Percentiles rank a stretch among this genome's conserved stretches.
Evolutionary conservation across 2,329 filamentous ascomycete species (phyloP).

Genomic region (Aureobasidium sp.): DNA sequence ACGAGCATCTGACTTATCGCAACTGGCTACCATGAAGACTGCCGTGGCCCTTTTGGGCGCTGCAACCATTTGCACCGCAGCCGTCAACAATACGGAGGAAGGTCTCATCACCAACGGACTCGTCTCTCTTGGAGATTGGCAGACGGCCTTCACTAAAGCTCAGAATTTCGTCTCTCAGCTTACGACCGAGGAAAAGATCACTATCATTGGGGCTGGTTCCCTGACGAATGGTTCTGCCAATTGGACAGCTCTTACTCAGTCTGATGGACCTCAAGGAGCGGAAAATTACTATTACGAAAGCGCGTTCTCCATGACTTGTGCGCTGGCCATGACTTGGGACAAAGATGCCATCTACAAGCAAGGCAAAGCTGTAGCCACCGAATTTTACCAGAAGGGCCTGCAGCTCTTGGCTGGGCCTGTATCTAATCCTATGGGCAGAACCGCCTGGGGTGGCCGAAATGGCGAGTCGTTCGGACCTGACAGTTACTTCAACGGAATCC

Average conservation of each 20-base stretch:
- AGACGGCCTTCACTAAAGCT: constrained; percentile 66
- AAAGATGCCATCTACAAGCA: constrained; percentile 43
- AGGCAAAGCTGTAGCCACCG: constrained; percentile 42
- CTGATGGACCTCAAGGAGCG: constrained; percentile 76
- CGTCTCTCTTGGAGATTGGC: constrained; percentile 56
- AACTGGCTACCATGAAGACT: background rate
- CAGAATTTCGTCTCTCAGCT: constrained; percentile 73
- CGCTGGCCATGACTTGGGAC: constrained; percentile 32
- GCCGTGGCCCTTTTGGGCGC: background rate
- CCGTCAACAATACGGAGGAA: background rate
- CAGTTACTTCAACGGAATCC: constrained; percentile 38
- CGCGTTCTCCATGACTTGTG: constrained; percentile 29
- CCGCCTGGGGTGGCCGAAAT: constrained; percentile 35
- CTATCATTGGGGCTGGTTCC: constrained; percentile 76
- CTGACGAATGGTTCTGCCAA: constrained; percentile 51
- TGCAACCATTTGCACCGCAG: background rate
- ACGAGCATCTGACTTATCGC: background rate
- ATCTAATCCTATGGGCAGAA: constrained; percentile 37
- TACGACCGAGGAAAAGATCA: constrained; percentile 83
- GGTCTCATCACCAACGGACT: constrained; percentile 1
- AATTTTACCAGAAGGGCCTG: constrained; percentile 16
- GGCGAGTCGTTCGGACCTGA: constrained; percentile 38
- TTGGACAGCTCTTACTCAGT: constrained; percentile 63
- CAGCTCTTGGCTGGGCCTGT: constrained; percentile 17
- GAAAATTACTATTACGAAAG: constrained; percentile 43